Base-by-base conservation (phyloP, 2,329 filamentous ascomycete species). In the Arachnopeziza araneosa region DNA sequence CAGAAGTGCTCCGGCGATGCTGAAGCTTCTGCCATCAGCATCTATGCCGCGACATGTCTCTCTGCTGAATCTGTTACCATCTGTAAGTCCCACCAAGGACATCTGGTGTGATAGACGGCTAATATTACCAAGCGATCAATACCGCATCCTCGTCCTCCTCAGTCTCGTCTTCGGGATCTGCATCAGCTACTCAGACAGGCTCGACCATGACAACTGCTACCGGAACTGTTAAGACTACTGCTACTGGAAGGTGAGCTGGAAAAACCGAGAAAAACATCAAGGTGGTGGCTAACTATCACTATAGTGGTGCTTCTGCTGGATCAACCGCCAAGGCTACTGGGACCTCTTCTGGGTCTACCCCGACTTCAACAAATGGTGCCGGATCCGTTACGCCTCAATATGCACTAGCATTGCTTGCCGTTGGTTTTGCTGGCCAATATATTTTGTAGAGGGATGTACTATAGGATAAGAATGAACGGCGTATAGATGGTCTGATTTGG, bases 31-130 rank as follows among this genome's bases (percentile, higher is more conserved):
- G 63, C 64, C 49, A 60, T 64, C 8, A 63, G 58, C 44, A 59
- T 62, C 30, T 67, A 63, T 57, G 58, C 63, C 52, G 55, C 62
- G n/a, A 63, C 62, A 36, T 67, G 65, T 54, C 62, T 64, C 50
- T 59, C 60, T 19, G 60, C 57, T 14, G 54, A 50, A 32, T 62
- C 60, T 50, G 55, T 62, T 17, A 60, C 60, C 51, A 66, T 67
- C 57, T 56, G 65, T 67, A 65, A 32, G 64, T 52, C 17, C 7
- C 23, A 36, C 24, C 24, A 52, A 52, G 21, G 32, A 50, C 4
- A 12, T 44, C 24, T 50, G 19, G 17, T 17, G 5, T 54, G 21
- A 55, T 44, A 44, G 24, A 9, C 50, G 50, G 30, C 55, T 62
- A 30, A 61, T 30, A 55, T 51, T 23, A 32, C 50, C n/a, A 54